These are phyloP conservation scores for Gastrodia elata DNA, from an alignment of 106 monocot species.

Conservation along the genomic window DNA sequence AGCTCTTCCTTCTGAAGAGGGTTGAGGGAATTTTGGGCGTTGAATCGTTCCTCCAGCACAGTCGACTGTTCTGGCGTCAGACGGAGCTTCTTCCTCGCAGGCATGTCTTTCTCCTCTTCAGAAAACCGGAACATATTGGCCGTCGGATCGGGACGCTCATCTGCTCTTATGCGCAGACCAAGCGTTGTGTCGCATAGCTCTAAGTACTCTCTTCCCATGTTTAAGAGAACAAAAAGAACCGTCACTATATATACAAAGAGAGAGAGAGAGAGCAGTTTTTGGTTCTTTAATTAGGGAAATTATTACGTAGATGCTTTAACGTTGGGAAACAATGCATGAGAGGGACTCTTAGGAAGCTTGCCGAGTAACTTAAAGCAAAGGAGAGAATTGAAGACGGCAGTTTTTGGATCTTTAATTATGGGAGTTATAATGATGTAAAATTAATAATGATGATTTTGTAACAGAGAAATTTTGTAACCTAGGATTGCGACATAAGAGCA, in stretches of 20 bases:
- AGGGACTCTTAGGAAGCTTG: too few relatives aligned
- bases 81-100: conserved; percentile 15
- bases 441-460: too few relatives aligned
- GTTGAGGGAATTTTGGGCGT: conserved; percentile 4
- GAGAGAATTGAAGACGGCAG: too few relatives aligned
- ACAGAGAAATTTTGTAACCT: too few relatives aligned
- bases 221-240: background rate
- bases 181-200: conserved; percentile 6
- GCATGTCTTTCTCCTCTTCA: conserved; percentile 2
- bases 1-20: conserved; percentile 30
- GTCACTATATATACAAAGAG: background rate
- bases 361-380: too few relatives aligned
- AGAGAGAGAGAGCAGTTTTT: background rate
- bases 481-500: too few relatives aligned
- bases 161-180: background rate
- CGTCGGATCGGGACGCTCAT: background rate
- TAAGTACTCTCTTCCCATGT: background rate
- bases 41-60: conserved; percentile 13
- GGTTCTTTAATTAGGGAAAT: conserved; percentile 1
- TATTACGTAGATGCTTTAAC: background rate
- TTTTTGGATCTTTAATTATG: too few relatives aligned
- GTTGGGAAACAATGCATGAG: background rate
- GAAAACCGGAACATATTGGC: conserved; percentile 7
- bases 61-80: conserved; percentile 3
- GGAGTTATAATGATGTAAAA: too few relatives aligned